Base-by-base conservation (phyloP, 1,139 yeast species). In the Debaryomyces coudertii region DNA sequence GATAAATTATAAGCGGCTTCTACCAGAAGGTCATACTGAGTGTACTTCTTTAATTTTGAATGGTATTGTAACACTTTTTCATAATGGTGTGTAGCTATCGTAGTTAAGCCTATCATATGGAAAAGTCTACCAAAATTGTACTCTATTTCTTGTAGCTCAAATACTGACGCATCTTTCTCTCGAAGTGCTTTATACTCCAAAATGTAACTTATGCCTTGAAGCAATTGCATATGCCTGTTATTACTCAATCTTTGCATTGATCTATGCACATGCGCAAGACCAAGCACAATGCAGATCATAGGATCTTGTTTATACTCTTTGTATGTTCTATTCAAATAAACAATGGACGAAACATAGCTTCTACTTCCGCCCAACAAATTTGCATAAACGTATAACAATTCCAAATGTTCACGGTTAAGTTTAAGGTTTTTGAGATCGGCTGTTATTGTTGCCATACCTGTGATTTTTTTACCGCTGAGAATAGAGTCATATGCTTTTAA, bases 1-100 rank as follows among this genome's bases (percentile, higher is more conserved):
- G 83, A 74, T 56, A 90, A 70, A 60, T 93, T 93, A 60, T 92
- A 90, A 1, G 97, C 98, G 0, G 97, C 88, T 53, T 90, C 96
- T 50, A 71, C 66, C 62, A 77, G 82, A 52, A 90, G 61, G 59
- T 84, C 88, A 53, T 78, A 85, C 24, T 55, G 64, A 0, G 55
- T 49, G 39, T 68, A 73, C 2, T 62, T 59, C 5, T 47, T 38
- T 16, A 68, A 47, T 4, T 56, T 49, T 0, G 64, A 66, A 42
- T 69, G 66, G 48, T 50, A 65, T 7, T 48, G 62, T 35, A 92
- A 65, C 1, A 87, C 97, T 44, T 76, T 77, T 36, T 85, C 78
- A 62, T 93, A 93, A 57, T 83, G 90, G 33, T 68, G 72, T 7
- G 85, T 73, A 0, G 99, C 98, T 31, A 87, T 69, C 0, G 87